Percentiles rank a stretch among this genome's conserved stretches.
These are phyloP conservation scores for Larix kaempferi DNA, from an alignment of 75 land plant genomes.

Conservation along the genomic window DNA sequence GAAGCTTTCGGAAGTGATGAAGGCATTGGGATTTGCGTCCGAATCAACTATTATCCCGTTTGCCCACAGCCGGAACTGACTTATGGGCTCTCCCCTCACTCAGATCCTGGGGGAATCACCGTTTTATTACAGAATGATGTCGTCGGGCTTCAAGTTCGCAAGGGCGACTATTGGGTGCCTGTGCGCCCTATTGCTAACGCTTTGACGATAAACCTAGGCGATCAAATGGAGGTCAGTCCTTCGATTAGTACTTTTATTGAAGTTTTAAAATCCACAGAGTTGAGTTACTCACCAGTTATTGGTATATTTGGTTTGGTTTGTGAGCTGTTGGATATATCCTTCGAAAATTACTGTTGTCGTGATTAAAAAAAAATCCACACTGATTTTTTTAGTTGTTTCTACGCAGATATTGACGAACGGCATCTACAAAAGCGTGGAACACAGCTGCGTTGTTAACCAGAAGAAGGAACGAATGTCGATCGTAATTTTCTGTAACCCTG, in stretches of 20 bases:
- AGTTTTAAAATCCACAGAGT: too few species aligned
- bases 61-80: constrained; percentile 77
- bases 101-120: constrained; percentile 66
- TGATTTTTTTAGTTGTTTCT: not conserved
- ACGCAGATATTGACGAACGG: constrained; percentile 29
- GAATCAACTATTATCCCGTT: constrained; percentile 64
- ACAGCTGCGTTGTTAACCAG: constrained; percentile 30
- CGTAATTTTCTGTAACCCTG: constrained; percentile 24
- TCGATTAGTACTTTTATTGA: too few species aligned
- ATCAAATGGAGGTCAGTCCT: constrained; percentile 62
- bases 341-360: too few species aligned
- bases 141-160: constrained; percentile 62
- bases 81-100: constrained; percentile 53
- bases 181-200: constrained; percentile 59
- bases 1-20: constrained; percentile 42
- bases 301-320: too few species aligned
- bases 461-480: constrained; percentile 19
- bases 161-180: constrained; percentile 47
- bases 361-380: too few species aligned
- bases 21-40: constrained; percentile 31
- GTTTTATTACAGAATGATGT: constrained; percentile 47
- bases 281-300: too few species aligned
- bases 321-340: too few species aligned
- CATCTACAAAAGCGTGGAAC: constrained; percentile 32
- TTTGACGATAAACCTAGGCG: constrained; percentile 69